These are phyloP conservation scores for Russula lepida DNA, from an alignment of 768 basidiomycete genomes.

Conservation along the genomic window DNA sequence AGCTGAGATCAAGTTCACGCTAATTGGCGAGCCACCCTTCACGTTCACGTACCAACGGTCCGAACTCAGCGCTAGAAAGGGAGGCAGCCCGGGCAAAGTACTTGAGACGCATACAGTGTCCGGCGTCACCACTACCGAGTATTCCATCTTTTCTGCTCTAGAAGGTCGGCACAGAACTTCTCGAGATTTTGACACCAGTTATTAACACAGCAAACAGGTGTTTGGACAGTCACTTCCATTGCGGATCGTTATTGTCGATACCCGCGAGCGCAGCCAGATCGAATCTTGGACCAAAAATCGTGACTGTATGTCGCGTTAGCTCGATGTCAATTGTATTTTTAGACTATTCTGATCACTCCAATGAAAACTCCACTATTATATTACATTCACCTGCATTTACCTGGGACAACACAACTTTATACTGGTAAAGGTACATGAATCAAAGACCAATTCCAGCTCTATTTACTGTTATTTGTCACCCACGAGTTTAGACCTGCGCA, in stretches of 20 bases:
- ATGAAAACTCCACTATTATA: conserved; percentile 14
- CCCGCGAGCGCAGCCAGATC: conserved; percentile 59
- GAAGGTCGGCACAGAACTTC: conserved; percentile 55
- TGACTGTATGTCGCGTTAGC: conserved; percentile 15
- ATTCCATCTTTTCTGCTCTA: conserved; percentile 85
- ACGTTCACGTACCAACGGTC: conserved; percentile 91
- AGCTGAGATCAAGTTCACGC: conserved; percentile 86
- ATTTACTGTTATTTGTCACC: neutral
- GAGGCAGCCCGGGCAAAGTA: conserved; percentile 64
- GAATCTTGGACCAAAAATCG: conserved; percentile 30
- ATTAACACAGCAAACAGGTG: conserved; percentile 41
- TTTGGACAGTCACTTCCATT: conserved; percentile 89
- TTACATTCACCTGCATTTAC: neutral
- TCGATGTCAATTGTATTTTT: conserved; percentile 15
- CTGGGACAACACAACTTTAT: neutral
- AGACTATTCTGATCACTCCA: conserved; percentile 7
- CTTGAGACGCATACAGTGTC: conserved; percentile 89
- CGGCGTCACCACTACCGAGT: conserved; percentile 61
- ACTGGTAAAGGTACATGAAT: neutral
- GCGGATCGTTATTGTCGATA: conserved; percentile 87
- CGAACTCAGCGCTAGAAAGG: conserved; percentile 59
- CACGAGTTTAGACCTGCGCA: conserved; percentile 50
- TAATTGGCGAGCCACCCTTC: conserved; percentile 90
- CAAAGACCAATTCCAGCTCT: neutral
- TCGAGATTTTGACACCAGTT: neutral